Conservation (phyloP, 768 basidiomycete species). For the Lactarius trivialis region DNA sequence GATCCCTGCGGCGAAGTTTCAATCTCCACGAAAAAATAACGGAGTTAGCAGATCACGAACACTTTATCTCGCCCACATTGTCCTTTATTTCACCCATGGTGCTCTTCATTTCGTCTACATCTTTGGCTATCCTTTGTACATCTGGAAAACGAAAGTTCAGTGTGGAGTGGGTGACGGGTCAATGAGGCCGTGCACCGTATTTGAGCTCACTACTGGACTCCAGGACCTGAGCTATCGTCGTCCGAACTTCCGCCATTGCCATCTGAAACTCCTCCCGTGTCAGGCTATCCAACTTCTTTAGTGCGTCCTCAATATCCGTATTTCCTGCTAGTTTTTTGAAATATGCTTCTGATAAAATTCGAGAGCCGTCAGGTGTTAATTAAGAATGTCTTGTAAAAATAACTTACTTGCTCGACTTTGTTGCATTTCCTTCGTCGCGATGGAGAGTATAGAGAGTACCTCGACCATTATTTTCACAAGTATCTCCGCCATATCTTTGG, state of each 20-base stretch:
- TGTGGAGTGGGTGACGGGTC: neutral
- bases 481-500: neutral
- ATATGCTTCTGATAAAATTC: neutral
- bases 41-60: neutral
- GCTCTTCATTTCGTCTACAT: fast-evolving
- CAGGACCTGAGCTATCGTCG: neutral
- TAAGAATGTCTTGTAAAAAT: neutral
- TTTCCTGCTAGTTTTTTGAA: too few relatives aligned
- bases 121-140: too few relatives aligned
- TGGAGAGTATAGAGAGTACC: neutral
- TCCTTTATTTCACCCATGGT: neutral
- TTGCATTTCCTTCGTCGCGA: neutral
- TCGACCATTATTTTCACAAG: neutral
- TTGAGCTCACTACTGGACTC: neutral
- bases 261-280: neutral
- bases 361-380: too few relatives aligned
- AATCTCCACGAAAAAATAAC: neutral
- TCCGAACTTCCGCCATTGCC: too few relatives aligned
- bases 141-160: neutral
- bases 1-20: neutral
- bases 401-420: neutral
- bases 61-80: neutral
- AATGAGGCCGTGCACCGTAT: neutral
- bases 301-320: too few relatives aligned
- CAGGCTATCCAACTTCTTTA: too few relatives aligned